Evolutionary conservation across 345 rosid species (phyloP).

Genomic region (Cochlearia excelsa): DNA sequence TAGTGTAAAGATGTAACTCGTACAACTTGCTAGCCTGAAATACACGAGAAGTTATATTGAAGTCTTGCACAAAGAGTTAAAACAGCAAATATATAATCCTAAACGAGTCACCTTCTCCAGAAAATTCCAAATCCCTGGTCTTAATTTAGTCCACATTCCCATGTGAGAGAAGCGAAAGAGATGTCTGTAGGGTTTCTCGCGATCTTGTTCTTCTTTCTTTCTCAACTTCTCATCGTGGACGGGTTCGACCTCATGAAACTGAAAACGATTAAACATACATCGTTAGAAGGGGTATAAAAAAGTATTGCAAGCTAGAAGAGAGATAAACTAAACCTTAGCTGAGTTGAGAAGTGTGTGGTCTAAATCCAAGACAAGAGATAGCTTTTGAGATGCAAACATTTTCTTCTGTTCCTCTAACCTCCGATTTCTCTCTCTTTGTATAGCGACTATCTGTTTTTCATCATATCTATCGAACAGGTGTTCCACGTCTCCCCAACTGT

Average conservation of each 20-base stretch:
- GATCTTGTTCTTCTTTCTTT: slow-evolving; percentile 95
- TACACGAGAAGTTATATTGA: slow-evolving; percentile 17
- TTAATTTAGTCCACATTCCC: slow-evolving; percentile 99
- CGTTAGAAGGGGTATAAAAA: slow-evolving; percentile 1
- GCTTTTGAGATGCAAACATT: slow-evolving; percentile 83
- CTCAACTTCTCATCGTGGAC: slow-evolving; percentile 81
- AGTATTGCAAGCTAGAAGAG: slow-evolving; percentile 2
- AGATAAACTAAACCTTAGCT: slow-evolving; percentile 62
- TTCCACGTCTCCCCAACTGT: slow-evolving; percentile 85
- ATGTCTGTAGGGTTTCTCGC: slow-evolving; percentile 78
- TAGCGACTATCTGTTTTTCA: slow-evolving; percentile 82
- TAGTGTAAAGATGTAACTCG: slow-evolving; percentile 95
- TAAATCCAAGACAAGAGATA: slow-evolving; percentile 92
- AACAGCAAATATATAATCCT: slow-evolving; percentile 7
- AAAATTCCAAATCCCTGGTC: slow-evolving; percentile 97
- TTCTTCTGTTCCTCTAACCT: slow-evolving; percentile 95
- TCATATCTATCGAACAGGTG: slow-evolving; percentile 88
- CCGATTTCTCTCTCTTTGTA: slow-evolving; percentile 87
- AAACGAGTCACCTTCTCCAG: slow-evolving; percentile 70
- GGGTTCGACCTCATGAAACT: slow-evolving; percentile 86
- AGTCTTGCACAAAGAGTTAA: not conserved
- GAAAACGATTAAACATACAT: slow-evolving; percentile 20
- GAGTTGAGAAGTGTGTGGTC: slow-evolving; percentile 99
- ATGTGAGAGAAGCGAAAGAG: slow-evolving; percentile 85
- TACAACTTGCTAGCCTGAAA: slow-evolving; percentile 83